Evolutionary conservation across 345 rosid genomes (phyloP), one percentile per base, ranked within the genome.

Genomic region (Sisymbrium irio): DNA sequence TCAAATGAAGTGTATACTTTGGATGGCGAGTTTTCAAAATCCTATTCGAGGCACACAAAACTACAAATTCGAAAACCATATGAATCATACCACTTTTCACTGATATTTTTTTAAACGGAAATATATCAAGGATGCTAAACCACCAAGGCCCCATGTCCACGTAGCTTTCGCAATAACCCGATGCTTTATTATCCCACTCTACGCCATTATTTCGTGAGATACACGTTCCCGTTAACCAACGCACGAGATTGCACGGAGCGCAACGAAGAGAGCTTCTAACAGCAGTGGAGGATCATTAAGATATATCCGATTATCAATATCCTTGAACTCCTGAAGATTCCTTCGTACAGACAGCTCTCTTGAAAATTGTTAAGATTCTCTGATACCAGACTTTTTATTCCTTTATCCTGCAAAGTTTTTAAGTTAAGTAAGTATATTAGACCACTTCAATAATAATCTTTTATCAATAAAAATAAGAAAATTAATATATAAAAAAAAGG

Each of bases 301-400:
- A 35, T 47, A 46, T 42, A 71, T 51, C 25, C 55, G 55, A 14
- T 70, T 70, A 58, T 44, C 68, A 19, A 33, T 64, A 45, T 25
- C 59, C 57, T 44, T 35, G 49, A 45, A 56, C 66, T 74, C 72
- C 56, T 54, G 51, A 57, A 74, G 59, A 74, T 73, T 55, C 77
- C 57, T 73, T 73, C 39, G 41, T 36, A 27, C 42, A 57, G 66
- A 74, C 66, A 65, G 37, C 7, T 74, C 77, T 57, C 77, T 65
- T 13, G 60, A 35, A 27, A 56, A 27, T 12, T 55, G 59, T 46
- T 46, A 44, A 73, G 51, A 74, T 74, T 65, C 72, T 65, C 54
- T 74, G 72, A 25, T 20, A 44, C 58, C 20, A 42, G 22, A 74
- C 15, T 54, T 17, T 71, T 53, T 53, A 47, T 74, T 65, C 67